Percentiles rank a stretch among this genome's conserved stretches.
These are phyloP conservation scores for Chytriomyces sp. DNA, from an alignment of 192 early-diverging fungal species.

Conservation along the genomic window DNA sequence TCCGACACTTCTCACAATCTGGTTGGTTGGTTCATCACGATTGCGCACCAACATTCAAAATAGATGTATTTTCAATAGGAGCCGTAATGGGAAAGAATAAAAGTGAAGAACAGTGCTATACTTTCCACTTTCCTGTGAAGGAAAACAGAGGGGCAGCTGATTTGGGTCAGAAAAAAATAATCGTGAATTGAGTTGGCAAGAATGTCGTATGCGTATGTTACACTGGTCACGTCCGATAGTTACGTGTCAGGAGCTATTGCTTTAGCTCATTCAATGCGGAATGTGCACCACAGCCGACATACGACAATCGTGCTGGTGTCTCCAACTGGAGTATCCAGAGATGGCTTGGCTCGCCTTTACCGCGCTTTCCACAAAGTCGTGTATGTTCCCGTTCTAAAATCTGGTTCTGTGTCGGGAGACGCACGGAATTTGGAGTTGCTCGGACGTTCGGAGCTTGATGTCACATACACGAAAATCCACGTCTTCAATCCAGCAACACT, in stretches of 20 bases:
- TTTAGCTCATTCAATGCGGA: constrained; percentile 72
- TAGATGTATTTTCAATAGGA: too few species aligned
- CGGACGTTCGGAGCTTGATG: constrained; percentile 85
- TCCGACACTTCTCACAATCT: too few species aligned
- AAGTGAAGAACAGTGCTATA: too few species aligned
- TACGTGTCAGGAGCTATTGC: constrained; percentile 86
- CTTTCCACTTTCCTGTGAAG: too few species aligned
- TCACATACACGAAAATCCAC: constrained; percentile 90
- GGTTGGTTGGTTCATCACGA: too few species aligned
- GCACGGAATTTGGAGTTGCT: constrained; percentile 64
- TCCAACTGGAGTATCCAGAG: constrained; percentile 49
- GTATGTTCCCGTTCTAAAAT: constrained; percentile 65
- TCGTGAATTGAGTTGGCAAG: too few species aligned
- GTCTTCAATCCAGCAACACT: constrained; percentile 71
- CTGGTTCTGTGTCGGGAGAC: constrained; percentile 40
- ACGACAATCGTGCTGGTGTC: constrained; percentile 73
- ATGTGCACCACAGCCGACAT: constrained; percentile 57
- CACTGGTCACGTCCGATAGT: constrained; percentile 82
- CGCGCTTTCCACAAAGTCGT: constrained; percentile 71
- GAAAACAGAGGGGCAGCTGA: too few species aligned
- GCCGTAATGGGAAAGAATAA: too few species aligned
- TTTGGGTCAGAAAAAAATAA: too few species aligned
- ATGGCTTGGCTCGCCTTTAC: constrained; percentile 53
- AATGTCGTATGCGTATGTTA: constrained; percentile 66
- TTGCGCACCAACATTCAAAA: too few species aligned